Percentiles rank a stretch among this genome's conserved stretches.
Evolutionary conservation across 2,329 filamentous ascomycete species (phyloP).

Genomic region (Paracoccidioides brasiliensis): DNA sequence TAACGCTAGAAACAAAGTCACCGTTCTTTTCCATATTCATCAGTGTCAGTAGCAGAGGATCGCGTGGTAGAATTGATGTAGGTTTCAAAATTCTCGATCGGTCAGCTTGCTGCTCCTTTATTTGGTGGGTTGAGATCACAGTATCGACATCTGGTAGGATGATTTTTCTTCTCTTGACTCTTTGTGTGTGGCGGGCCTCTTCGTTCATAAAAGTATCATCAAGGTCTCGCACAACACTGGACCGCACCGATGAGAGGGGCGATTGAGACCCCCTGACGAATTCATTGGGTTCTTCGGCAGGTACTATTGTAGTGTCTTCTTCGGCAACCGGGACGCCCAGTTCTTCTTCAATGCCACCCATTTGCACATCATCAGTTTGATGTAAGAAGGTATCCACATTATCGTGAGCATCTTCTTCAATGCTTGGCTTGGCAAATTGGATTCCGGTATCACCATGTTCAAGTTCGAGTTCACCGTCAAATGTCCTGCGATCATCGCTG

Average conservation of each 20-base stretch:
- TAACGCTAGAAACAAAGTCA: constrained; percentile 74
- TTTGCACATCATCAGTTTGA: constrained; percentile 41
- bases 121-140: constrained; percentile 59
- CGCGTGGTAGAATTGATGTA: constrained; percentile 69
- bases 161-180: constrained; percentile 67
- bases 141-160: constrained; percentile 72
- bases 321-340: constrained; percentile 45
- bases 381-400: constrained; percentile 48
- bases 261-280: constrained; percentile 37
- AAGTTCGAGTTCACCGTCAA: constrained; percentile 42
- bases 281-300: constrained; percentile 17
- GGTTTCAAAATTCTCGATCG: constrained; percentile 75
- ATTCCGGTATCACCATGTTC: constrained; percentile 37
- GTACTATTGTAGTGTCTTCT: constrained; percentile 30
- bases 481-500: constrained; percentile 45
- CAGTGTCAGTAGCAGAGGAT: constrained; percentile 73
- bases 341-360: constrained; percentile 38
- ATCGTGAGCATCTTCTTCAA: constrained; percentile 27
- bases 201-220: constrained; percentile 45
- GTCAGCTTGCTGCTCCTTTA: constrained; percentile 77
- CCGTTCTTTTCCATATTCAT: constrained; percentile 88
- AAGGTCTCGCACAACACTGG: constrained; percentile 46
- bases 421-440: constrained; percentile 28
- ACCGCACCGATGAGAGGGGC: constrained; percentile 41
- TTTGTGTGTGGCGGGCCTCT: constrained; percentile 52